Evolutionary conservation across 495 filamentous ascomycete species (phyloP).

Genomic region (Aspergillus diversus): DNA sequence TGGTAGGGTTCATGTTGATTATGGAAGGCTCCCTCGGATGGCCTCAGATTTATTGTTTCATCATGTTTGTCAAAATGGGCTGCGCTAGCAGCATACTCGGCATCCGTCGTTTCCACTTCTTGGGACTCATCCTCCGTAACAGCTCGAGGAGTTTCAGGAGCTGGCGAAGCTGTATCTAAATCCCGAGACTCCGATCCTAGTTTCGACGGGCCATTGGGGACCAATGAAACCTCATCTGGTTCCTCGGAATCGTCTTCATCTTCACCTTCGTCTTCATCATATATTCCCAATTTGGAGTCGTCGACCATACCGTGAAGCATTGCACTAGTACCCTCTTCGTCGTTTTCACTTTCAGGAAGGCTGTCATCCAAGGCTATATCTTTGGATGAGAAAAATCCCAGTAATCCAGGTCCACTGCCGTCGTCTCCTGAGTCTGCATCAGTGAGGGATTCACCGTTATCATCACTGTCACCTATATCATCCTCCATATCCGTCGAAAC

Average conservation of each 20-base stretch:
- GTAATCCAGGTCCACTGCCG: constrained; percentile 60
- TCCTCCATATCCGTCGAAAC: constrained; percentile 85
- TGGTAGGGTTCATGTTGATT: constrained; percentile 29
- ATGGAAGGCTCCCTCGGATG: constrained; percentile 18
- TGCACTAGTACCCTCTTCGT: constrained; percentile 9
- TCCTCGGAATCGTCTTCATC: constrained; percentile 40
- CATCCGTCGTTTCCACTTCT: constrained; percentile 20
- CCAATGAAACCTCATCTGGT: constrained; percentile 49
- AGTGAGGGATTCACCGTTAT: constrained; percentile 52
- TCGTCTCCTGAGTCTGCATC: constrained; percentile 54
- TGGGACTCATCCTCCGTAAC: constrained; percentile 18
- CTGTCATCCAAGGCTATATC: constrained; percentile 33
- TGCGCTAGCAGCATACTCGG: not conserved
- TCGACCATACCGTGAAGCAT: constrained; percentile 23
- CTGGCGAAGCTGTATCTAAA: constrained; percentile 1
- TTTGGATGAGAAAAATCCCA: constrained; percentile 67
- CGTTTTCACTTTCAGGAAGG: constrained; percentile 33
- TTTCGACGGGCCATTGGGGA: constrained; percentile 42
- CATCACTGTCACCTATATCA: constrained; percentile 72
- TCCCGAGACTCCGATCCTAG: constrained; percentile 13
- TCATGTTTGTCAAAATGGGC: constrained; percentile 1
- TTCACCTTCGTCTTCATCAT: constrained; percentile 27
- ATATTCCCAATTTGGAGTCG: constrained; percentile 26
- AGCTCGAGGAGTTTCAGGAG: constrained; percentile 18
- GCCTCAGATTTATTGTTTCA: constrained; percentile 1